phyloP scores from a whole-genome alignment of 1,284 basidiomycete species.

The Fomitopsis betulina region DNA sequence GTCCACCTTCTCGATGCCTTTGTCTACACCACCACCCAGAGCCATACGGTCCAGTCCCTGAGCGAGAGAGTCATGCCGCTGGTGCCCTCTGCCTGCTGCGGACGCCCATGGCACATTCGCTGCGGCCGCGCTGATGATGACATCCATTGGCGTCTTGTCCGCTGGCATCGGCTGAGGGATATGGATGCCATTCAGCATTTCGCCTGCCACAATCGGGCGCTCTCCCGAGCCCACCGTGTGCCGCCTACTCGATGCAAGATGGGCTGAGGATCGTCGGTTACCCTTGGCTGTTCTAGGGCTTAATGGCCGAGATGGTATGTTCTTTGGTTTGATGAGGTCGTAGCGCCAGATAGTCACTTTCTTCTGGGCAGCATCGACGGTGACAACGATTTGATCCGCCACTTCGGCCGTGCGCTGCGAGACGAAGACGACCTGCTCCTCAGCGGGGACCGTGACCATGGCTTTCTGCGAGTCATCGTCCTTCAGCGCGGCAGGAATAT shows the following conservation, averaged over 20 bases:
- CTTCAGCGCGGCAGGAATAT: constrained; percentile 40
- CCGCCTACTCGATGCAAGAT: constrained; percentile 18
- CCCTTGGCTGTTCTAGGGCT: constrained; percentile 4
- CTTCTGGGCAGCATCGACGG: constrained; percentile 46
- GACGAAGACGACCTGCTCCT: constrained; percentile 60
- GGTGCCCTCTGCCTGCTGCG: constrained; percentile 36
- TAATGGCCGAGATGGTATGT: constrained; percentile 31
- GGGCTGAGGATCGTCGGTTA: constrained; percentile 19
- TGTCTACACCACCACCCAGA: constrained; percentile 42
- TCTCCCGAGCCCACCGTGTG: constrained; percentile 6
- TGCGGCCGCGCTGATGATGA: constrained; percentile 35
- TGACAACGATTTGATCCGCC: constrained; percentile 49
- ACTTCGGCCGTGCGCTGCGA: constrained; percentile 42
- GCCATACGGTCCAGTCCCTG: constrained; percentile 60
- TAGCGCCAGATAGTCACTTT: constrained; percentile 69
- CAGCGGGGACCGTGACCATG: constrained; percentile 47
- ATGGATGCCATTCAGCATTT: constrained; percentile 17
- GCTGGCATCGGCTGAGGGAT: constrained; percentile 30
- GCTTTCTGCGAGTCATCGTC: constrained; percentile 46
- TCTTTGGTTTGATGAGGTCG: constrained; percentile 50
- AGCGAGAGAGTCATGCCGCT: constrained; percentile 6
- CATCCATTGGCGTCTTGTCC: constrained; percentile 47
- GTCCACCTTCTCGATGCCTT: constrained; percentile 36
- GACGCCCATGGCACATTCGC: constrained; percentile 27
- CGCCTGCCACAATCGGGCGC: neutral